A percentile compares a stretch with the other conserved stretches of the same genome.
Evolutionary conservation across 257 asterid species (phyloP).

Genomic region (Primulina huaijiensis): DNA sequence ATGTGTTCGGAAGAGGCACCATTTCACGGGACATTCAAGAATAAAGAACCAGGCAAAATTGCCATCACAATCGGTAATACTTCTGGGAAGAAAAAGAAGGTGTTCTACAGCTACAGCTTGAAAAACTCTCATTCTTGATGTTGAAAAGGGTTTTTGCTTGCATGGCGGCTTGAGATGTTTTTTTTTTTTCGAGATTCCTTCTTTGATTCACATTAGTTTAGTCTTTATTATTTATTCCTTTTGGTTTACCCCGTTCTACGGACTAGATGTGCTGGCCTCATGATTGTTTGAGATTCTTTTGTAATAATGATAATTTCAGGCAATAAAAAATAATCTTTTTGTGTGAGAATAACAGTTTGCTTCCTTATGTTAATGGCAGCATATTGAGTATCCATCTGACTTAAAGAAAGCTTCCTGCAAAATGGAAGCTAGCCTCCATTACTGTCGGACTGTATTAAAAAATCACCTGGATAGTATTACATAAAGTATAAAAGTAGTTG

Average conservation of each 20-base stretch:
- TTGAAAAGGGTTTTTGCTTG: not conserved
- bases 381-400: too few species aligned
- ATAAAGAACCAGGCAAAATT: constrained; percentile 60
- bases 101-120: constrained; percentile 59
- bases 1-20: constrained; percentile 41
- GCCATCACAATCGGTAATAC: constrained; percentile 49
- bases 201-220: not conserved
- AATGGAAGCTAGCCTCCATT: not conserved
- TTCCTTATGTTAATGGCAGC: not conserved
- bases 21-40: constrained; percentile 66
- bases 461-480: too few species aligned
- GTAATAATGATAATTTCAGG: not conserved
- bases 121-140: constrained; percentile 49
- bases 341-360: not conserved
- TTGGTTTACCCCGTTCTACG: not conserved
- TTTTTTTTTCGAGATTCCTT: not conserved
- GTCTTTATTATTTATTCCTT: not conserved
- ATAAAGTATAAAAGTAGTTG: too few species aligned
- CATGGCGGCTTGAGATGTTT: not conserved
- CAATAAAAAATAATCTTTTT: not conserved
- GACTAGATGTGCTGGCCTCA: not conserved
- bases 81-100: constrained; percentile 70
- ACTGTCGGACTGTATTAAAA: not conserved
- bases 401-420: not conserved
- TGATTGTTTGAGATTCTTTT: not conserved